phyloP scores from a whole-genome alignment of 768 basidiomycete species.

The Chalciporus sphaerocephalus region DNA sequence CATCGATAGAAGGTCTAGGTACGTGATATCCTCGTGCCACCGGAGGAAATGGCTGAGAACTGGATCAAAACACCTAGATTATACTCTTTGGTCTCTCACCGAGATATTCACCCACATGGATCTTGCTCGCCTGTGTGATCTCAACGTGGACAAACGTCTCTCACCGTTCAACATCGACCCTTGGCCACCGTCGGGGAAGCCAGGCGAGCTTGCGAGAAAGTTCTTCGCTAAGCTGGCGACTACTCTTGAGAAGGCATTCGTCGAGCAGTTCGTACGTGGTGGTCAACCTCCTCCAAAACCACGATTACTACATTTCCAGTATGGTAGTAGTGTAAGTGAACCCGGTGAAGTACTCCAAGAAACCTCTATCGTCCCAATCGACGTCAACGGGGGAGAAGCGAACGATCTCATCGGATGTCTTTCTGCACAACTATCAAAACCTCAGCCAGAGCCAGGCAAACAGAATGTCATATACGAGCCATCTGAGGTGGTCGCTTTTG shows the following conservation, averaged over 20 bases:
- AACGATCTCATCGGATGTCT: conserved; percentile 58
- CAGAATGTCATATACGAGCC: conserved; percentile 61
- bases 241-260: conserved; percentile 43
- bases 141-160: conserved; percentile 50
- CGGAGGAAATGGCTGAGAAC: not conserved
- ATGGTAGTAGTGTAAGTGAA: conserved; percentile 43
- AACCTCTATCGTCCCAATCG: conserved; percentile 50
- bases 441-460: conserved; percentile 24
- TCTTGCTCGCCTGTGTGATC: conserved; percentile 52
- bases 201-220: conserved; percentile 41
- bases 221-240: conserved; percentile 44
- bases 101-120: conserved; percentile 72
- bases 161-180: conserved; percentile 42
- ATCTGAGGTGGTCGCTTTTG: conserved; percentile 62
- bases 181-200: conserved; percentile 34
- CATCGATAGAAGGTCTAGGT: conserved; percentile 36
- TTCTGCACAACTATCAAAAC: conserved; percentile 33
- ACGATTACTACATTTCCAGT: conserved; percentile 53
- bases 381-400: conserved; percentile 39
- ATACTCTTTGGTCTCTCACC: conserved; percentile 51
- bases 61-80: conserved; percentile 37
- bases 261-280: conserved; percentile 34
- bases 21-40: conserved; percentile 14
- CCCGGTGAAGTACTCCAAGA: conserved; percentile 29
- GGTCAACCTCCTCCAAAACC: conserved; percentile 31